These are phyloP conservation scores for Carpinus fangiana DNA, from an alignment of 306 rosid species.

Conservation along the genomic window DNA sequence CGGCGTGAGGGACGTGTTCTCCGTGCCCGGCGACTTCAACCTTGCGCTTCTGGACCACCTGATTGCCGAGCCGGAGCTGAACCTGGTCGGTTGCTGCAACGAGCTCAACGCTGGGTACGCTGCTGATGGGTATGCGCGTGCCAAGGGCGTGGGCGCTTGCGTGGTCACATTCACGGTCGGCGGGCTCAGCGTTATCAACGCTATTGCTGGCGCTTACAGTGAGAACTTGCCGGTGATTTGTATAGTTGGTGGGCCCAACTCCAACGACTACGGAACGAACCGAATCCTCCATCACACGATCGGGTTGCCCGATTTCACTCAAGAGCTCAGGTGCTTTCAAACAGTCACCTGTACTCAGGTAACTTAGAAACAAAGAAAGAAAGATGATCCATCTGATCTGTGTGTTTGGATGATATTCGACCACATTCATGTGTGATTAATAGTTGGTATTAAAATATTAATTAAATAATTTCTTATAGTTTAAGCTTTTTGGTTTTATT, in stretches of 20 bases:
- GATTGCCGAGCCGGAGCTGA: conserved; percentile 66
- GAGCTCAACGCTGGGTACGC: conserved; percentile 92
- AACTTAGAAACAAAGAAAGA: background rate
- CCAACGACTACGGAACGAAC: conserved; percentile 81
- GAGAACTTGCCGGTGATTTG: conserved; percentile 84
- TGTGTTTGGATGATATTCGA: too few relatives aligned
- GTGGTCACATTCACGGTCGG: conserved; percentile 89
- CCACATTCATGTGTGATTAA: too few relatives aligned
- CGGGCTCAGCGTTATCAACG: conserved; percentile 81
- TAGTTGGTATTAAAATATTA: too few relatives aligned
- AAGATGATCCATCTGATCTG: background rate
- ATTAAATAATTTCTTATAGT: too few relatives aligned
- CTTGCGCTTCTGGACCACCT: conserved; percentile 77
- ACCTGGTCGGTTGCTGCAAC: conserved; percentile 84
- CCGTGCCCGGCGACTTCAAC: conserved; percentile 90
- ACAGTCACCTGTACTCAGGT: conserved; percentile 77
- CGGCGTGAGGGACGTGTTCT: conserved; percentile 68
- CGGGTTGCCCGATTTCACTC: conserved; percentile 74
- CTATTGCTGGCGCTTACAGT: conserved; percentile 88
- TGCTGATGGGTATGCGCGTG: conserved; percentile 90
- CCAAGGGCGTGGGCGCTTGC: conserved; percentile 80
- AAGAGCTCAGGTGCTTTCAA: conserved; percentile 79
- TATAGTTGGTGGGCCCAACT: conserved; percentile 79
- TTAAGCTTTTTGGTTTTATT: too few relatives aligned
- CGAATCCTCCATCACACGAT: conserved; percentile 85